Base-by-base conservation (phyloP, 495 filamentous ascomycete species). In the Aspergillus kassunensis region DNA sequence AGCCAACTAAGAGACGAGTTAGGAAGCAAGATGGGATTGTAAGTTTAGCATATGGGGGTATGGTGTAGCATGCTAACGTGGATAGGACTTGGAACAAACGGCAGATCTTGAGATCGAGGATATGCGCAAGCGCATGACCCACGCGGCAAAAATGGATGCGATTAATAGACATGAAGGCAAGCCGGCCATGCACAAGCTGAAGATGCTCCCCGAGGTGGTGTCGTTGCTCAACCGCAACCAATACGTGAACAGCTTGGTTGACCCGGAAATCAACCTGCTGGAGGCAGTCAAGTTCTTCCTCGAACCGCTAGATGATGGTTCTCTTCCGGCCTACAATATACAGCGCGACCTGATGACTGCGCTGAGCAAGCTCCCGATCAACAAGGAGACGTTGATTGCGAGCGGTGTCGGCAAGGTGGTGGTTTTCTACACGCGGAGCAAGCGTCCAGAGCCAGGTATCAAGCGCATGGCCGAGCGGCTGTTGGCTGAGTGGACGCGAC, bases 281-380 rank as follows among this genome's bases (percentile, higher is more conserved):
- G 89, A 95, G 67, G 88, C 90, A 2, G 90, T 99, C 57, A 88
- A 88, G 60, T 96, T 92, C 80, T 97, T 97, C 82, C 84, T 99
- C 11, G 95, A 99, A 64, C 95, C 95, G 4, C 80, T 97, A 35
- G 87, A 90, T 52, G 91, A 96, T 61, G 93, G 91, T 54, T 87
- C 87, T 37, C 76, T 99, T 21, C 93, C 95, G 0, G 91, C 93
- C 21, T 97, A 96, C 74, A 91, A 89, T 62, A 97, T 99, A 63
- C 95, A 99, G 73, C 89, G 89, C 41, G 90, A 97, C 56, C 81
- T 99, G 49, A 90, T 99, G 71, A 80, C 81, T 30, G 83, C 88
- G 6, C 74, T 99, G 27, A 78, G 77, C 23, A 85, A 82, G 56
- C 79, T 99, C 0, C 88, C 89, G 11, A 89, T 97, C 61, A 86